These are phyloP conservation scores for Cyberlindnera saturnus DNA, from an alignment of 805 yeast genomes.

Conservation along the genomic window DNA sequence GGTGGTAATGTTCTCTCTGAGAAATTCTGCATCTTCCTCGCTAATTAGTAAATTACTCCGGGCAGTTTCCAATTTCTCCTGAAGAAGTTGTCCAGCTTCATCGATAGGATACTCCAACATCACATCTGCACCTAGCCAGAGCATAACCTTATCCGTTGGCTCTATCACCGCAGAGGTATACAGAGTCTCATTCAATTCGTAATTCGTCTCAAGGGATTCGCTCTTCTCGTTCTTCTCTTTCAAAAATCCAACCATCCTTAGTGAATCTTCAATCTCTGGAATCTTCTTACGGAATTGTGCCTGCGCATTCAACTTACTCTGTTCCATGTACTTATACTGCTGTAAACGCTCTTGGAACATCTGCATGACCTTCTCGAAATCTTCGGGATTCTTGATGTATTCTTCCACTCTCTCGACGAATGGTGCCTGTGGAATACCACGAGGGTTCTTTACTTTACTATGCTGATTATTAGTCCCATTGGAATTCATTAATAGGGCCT, in stretches of 20 bases:
- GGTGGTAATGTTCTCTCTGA: conserved; percentile 87
- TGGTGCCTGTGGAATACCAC: conserved; percentile 97
- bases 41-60: conserved; percentile 52
- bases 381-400: conserved; percentile 60
- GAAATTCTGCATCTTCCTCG: conserved; percentile 78
- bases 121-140: conserved; percentile 98
- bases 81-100: conserved; percentile 74
- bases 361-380: conserved; percentile 62
- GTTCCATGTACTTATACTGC: conserved; percentile 81
- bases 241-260: conserved; percentile 63
- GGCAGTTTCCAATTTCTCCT: conserved; percentile 57
- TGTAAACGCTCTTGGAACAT: conserved; percentile 83
- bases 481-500: neutral
- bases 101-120: conserved; percentile 91
- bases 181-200: conserved; percentile 89
- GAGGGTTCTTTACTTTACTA: conserved; percentile 50
- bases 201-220: conserved; percentile 61
- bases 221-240: conserved; percentile 38
- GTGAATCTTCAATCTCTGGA: conserved; percentile 89
- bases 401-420: conserved; percentile 81
- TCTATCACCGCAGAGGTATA: conserved; percentile 76
- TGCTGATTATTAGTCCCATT: neutral
- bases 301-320: conserved; percentile 32
- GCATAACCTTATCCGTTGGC: conserved; percentile 58
- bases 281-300: conserved; percentile 56